Base-by-base conservation (phyloP, 192 early-diverging fungal species). In the Coemansia pectinata region DNA sequence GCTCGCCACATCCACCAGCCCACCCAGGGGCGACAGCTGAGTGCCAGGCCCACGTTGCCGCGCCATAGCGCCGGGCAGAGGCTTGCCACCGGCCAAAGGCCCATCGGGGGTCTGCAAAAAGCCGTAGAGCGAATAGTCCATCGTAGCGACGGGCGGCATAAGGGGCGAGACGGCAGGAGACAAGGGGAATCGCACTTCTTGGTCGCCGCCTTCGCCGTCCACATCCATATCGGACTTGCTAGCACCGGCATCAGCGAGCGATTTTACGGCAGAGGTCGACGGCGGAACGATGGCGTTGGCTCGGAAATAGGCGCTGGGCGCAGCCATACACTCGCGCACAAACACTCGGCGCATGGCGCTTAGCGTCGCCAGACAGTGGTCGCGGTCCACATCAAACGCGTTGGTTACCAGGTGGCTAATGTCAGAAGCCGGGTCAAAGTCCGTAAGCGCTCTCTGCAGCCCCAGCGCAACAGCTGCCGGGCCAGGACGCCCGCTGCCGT, bases 321-420 rank as follows among this genome's bases (percentile, higher is more conserved):
- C 45, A 2, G 64, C 70, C 74, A 77, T 81, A 47, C 71, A 86
- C 65, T 87, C 86, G 45, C 84, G 83, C 57, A 86, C 83, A 67
- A 88, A 88, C 21, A 85, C 69, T 3, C 76, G 69, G 44, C 86
- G 86, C 67, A 89, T 82, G n/a, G 85, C 79, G 21, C 74, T 72
- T 0, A 92, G 72, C 10, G 86, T 87, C 8, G 76, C 71, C 38
- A 90, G 66, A 33, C 88, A 75, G 33, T 85, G 74, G 14, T 76
- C 78, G 25, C 90, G 87, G 29, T 86, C 78, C 4, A 89, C 88
- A 66, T 92, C 89, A 72, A 92, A 90, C 6, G 88, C 85, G 64
- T 91, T 91, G 44, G 71, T 62, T 1, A 72, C 81, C 41, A 87
- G 65, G 0, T 73, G 70, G 36, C 72, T 74, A 47, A 76, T 69